Evolutionary conservation across 148 eudicot genomes (phyloP).

Genomic region (Heliamphora exappendiculata): DNA sequence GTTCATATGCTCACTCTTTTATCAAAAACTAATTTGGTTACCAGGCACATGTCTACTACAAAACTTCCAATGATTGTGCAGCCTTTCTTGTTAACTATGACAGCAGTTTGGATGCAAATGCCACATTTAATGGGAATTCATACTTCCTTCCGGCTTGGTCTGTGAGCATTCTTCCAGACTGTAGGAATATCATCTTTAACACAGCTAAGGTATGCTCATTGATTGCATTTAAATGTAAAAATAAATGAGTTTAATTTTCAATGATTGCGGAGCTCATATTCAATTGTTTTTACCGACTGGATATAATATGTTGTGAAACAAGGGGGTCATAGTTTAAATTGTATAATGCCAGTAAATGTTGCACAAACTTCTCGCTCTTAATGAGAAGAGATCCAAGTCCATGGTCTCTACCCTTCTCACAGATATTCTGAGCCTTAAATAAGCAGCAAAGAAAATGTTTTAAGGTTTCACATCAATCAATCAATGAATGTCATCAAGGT

Average conservation of each 20-base stretch:
- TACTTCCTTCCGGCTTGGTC: conserved; percentile 75
- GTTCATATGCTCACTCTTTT: background rate
- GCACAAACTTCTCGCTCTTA: background rate
- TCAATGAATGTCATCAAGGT: too few species aligned
- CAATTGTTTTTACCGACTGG: background rate
- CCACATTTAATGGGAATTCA: conserved; percentile 32
- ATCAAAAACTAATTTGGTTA: conserved; percentile 6
- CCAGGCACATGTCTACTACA: conserved; percentile 47
- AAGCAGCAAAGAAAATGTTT: too few species aligned
- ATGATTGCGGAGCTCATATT: background rate
- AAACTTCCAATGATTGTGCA: conserved; percentile 39
- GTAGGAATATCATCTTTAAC: conserved; percentile 45
- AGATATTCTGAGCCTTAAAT: background rate
- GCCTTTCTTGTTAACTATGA: conserved; percentile 47
- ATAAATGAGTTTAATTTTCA: background rate
- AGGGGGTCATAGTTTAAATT: background rate
- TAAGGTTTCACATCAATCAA: too few species aligned
- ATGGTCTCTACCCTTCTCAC: background rate
- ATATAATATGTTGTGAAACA: background rate
- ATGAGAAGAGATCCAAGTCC: background rate
- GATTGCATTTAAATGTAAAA: background rate
- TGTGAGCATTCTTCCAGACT: conserved; percentile 72
- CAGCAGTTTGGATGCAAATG: conserved; percentile 35
- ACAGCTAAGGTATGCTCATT: conserved; percentile 51
- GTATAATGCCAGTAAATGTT: background rate